phyloP scores from a whole-genome alignment of 2,329 filamentous ascomycete genomes.

The Microdochium nivale region DNA sequence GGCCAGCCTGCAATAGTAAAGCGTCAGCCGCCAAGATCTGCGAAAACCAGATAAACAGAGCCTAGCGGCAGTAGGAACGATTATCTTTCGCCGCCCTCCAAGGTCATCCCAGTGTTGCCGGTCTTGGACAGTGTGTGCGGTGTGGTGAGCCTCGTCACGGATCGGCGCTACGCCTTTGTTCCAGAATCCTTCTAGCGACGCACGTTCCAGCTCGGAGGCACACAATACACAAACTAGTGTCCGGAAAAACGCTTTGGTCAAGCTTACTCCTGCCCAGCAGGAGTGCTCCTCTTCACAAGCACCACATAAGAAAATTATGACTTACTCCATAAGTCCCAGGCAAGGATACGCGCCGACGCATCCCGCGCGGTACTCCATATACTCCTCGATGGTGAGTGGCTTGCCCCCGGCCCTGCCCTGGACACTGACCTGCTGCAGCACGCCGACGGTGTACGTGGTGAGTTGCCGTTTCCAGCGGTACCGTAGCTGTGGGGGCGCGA shows the following conservation, averaged over 20 bases:
- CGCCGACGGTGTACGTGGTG: background rate
- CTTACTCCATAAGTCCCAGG: constrained; percentile 7
- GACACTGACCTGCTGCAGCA: constrained; percentile 6
- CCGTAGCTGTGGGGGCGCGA: background rate
- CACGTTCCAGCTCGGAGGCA: no score
- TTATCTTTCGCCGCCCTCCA: no score
- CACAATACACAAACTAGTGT: no score
- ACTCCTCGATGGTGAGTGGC: constrained; percentile 3
- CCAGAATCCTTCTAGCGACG: no score
- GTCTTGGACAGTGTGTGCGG: no score
- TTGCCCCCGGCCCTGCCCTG: background rate
- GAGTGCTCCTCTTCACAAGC: no score
- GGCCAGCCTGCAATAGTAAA: background rate
- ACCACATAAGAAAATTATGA: background rate
- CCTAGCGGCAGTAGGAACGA: no score
- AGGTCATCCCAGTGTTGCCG: no score
- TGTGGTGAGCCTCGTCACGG: no score
- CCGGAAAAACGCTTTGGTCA: no score
- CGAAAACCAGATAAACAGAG: background rate
- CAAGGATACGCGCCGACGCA: constrained; percentile 6
- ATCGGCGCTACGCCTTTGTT: no score
- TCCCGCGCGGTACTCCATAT: constrained; percentile 5
- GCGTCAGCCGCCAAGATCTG: background rate
- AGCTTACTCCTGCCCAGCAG: no score
- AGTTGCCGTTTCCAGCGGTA: constrained; percentile 1